Base-by-base conservation (phyloP, 306 rosid species). In the Dalbergia cochinchinensis region DNA sequence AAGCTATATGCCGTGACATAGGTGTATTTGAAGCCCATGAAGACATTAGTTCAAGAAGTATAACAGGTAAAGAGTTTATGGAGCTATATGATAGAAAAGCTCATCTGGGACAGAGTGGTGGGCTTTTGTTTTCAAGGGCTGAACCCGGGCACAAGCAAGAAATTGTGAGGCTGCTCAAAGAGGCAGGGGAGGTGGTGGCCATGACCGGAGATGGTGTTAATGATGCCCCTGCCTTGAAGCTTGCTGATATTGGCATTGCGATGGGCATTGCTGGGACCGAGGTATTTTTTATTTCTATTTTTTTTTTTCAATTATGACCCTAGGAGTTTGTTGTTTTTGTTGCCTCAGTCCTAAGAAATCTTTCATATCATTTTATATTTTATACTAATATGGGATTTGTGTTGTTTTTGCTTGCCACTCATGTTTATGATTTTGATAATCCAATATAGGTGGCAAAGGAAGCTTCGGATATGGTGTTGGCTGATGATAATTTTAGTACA, bases 201-300 rank as follows among this genome's bases (percentile, higher is more conserved):
- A 92, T 92, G 97, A 92, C 97, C 7, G 97, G 97, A 63, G 97
- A 92, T 78, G 96, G 97, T 54, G 97, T 92, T 68, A 94, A 94
- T 83, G 99, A 94, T 82, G 99, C 99, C 68, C 97, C 99, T 77
- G 99, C 99, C 73, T 83, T 94, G 71, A 94, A 94, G 85, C 87
- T 94, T 72, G 99, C 97, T 80, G 99, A 94, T 83, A 94, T 92
- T 65, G 99, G 99, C 66, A 65, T 94, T 85, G 98, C 98, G 76
- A 94, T 94, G 97, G 97, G 98, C 78, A 92, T 94, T 75, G 86
- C 94, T 62, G 98, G 98, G 84, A 94, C 98, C 11, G 98, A 92
- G 97, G 98, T 94, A 83, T 48, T 60, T 44, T 22, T 73, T 6
- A 20, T 20, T 20, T 20, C 22, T 20, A 20, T 20, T 20, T 20